Evolutionary conservation across 73 alveolate species (phyloP).

Genomic region (Paramecium caudatum): DNA sequence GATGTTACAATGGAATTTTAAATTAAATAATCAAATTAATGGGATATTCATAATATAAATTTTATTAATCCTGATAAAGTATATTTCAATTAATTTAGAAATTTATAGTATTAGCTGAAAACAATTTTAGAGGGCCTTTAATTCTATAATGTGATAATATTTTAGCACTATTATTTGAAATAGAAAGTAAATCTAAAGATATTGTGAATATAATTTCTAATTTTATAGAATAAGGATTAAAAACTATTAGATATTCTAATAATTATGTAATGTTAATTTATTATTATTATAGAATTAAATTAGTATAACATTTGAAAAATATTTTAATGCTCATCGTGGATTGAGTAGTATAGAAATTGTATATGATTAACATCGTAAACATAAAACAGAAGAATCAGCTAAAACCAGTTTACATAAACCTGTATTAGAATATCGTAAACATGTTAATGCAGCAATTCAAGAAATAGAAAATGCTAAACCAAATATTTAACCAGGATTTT

Average conservation of each 20-base stretch:
- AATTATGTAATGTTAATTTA: not conserved
- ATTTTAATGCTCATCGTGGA: not conserved
- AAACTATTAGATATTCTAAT: slow-evolving; percentile 31
- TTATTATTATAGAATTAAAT: slow-evolving; percentile 6
- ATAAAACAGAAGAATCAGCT: not conserved
- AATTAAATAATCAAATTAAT: slow-evolving; percentile 47
- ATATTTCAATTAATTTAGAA: slow-evolving; percentile 16
- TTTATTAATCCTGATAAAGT: slow-evolving; percentile 70
- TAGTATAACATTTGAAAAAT: slow-evolving; percentile 7
- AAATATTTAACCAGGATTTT: slow-evolving; percentile 56
- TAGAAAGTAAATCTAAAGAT: slow-evolving; percentile 33
- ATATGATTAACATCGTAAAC: slow-evolving; percentile 30
- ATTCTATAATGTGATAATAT: slow-evolving; percentile 53
- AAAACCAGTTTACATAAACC: not conserved
- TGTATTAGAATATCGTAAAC: slow-evolving; percentile 1
- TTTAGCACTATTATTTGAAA: slow-evolving; percentile 30
- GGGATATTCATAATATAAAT: slow-evolving; percentile 73
- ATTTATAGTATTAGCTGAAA: slow-evolving; percentile 55
- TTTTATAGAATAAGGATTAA: slow-evolving; percentile 63
- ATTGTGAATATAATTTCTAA: not conserved
- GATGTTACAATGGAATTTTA: slow-evolving; percentile 49
- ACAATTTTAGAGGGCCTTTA: slow-evolving; percentile 72
- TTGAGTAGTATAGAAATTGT: not conserved
- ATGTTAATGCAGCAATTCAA: slow-evolving; percentile 9
- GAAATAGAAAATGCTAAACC: slow-evolving; percentile 37